Conservation (phyloP, 2,329 filamentous ascomycete genomes). For the Polychaeton citri region DNA sequence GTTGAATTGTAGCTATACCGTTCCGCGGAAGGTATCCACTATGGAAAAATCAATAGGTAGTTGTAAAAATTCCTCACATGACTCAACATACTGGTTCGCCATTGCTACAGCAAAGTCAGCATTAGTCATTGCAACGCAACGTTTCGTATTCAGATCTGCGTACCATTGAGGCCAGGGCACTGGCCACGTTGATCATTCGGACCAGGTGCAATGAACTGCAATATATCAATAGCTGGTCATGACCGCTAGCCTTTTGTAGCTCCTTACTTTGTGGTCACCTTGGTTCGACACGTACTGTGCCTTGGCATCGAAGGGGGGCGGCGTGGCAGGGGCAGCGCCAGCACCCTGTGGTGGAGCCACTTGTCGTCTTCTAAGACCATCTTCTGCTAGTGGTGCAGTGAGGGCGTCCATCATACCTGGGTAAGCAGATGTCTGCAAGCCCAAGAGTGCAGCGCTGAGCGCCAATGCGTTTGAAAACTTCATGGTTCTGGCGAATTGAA, state of each 20-base stretch:
- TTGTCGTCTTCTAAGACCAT: too few relatives aligned
- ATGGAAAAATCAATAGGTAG: background rate
- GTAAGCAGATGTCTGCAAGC: too few relatives aligned
- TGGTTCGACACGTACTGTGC: slow-evolving; percentile 7
- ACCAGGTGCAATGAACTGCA: slow-evolving; percentile 6
- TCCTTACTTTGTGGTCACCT: slow-evolving; percentile 9
- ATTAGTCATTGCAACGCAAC: too few relatives aligned
- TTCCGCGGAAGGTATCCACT: slow-evolving; percentile 16
- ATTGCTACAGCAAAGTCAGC: too few relatives aligned
- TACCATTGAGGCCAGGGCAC: background rate
- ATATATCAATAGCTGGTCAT: too few relatives aligned
- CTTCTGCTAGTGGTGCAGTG: too few relatives aligned
- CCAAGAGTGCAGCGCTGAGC: too few relatives aligned
- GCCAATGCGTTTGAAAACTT: too few relatives aligned
- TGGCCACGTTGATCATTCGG: slow-evolving; percentile 6
- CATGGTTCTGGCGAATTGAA: too few relatives aligned
- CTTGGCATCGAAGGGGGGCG: slow-evolving; percentile 19
- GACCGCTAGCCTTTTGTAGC: too few relatives aligned
- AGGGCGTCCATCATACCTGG: too few relatives aligned
- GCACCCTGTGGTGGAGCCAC: slow-evolving; percentile 10
- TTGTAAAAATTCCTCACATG: background rate
- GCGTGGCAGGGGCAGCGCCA: slow-evolving; percentile 13
- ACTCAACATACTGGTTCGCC: slow-evolving; percentile 16
- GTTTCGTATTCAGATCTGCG: too few relatives aligned
- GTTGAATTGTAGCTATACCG: slow-evolving; percentile 9